These are phyloP conservation scores for Fomitopsis betulina DNA, from an alignment of 1,284 basidiomycete genomes.

Conservation along the genomic window DNA sequence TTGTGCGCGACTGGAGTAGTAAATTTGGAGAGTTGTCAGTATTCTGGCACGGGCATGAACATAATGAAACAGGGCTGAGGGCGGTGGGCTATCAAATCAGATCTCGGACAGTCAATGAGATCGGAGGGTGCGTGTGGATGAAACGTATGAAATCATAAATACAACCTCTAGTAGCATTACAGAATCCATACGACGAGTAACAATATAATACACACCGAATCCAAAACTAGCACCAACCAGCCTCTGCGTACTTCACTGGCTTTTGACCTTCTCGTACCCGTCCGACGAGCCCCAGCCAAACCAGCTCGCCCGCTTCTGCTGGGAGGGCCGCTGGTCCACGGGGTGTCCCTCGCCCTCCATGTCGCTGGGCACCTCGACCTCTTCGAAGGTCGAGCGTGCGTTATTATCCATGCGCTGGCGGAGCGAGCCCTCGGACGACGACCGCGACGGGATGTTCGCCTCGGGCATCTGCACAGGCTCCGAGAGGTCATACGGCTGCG, in stretches of 20 bases:
- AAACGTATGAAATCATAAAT: too few relatives aligned
- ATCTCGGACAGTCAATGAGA: too few relatives aligned
- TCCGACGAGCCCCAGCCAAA: constrained; percentile 29
- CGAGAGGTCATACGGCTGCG: constrained; percentile 25
- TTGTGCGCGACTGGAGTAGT: too few relatives aligned
- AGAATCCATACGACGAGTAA: not conserved
- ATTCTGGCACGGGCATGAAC: too few relatives aligned
- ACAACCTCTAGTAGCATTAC: not conserved
- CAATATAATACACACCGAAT: not conserved
- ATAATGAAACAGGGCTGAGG: too few relatives aligned
- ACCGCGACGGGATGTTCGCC: constrained; percentile 26
- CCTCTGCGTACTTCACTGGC: constrained; percentile 12
- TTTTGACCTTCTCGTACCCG: constrained; percentile 30
- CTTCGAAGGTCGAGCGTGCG: constrained; percentile 46
- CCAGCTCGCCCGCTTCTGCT: constrained; percentile 30
- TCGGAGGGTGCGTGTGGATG: too few relatives aligned
- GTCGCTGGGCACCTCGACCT: constrained; percentile 63
- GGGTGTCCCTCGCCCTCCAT: constrained; percentile 49
- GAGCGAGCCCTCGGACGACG: constrained; percentile 37
- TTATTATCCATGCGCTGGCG: constrained; percentile 38
- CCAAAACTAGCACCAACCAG: not conserved
- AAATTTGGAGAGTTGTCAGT: too few relatives aligned
- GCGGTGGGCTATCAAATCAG: too few relatives aligned
- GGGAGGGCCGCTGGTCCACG: constrained; percentile 9
- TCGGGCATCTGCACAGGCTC: constrained; percentile 29